Percentiles rank a stretch among this genome's conserved stretches.
phyloP scores from a whole-genome alignment of 2,329 filamentous ascomycete genomes.

The Aplosporella prunicola region DNA sequence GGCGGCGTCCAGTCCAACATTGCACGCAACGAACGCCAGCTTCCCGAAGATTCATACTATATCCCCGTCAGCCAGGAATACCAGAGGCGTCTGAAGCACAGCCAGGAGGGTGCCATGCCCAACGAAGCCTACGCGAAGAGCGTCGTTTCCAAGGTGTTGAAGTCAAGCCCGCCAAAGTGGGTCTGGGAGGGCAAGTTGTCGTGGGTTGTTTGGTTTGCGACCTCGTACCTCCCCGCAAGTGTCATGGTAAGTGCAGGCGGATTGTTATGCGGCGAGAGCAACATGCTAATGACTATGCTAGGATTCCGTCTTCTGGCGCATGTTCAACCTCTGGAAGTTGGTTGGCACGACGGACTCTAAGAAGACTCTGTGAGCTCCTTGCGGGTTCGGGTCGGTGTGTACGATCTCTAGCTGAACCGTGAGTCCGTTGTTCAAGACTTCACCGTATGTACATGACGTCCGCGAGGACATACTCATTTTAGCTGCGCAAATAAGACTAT shows the following conservation, averaged over 20 bases:
- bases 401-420: too few species aligned
- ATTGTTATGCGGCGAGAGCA: too few species aligned
- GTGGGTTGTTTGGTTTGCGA: constrained; percentile 41
- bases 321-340: constrained; percentile 44
- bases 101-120: constrained; percentile 44
- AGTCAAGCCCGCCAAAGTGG: constrained; percentile 17
- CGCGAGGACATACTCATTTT: too few species aligned
- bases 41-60: constrained; percentile 43
- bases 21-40: constrained; percentile 40
- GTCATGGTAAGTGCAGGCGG: constrained; percentile 23
- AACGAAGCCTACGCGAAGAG: constrained; percentile 44
- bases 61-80: constrained; percentile 44
- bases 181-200: constrained; percentile 28
- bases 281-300: too few species aligned
- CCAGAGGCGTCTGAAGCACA: constrained; percentile 41
- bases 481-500: too few species aligned
- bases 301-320: constrained; percentile 39
- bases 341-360: constrained; percentile 25
- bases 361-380: constrained; percentile 19
- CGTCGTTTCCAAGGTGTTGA: constrained; percentile 46
- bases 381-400: too few species aligned
- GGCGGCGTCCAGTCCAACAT: constrained; percentile 53
- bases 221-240: constrained; percentile 37
- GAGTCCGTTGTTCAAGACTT: too few species aligned
- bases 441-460: too few species aligned